Evolutionary conservation across 2,329 filamentous ascomycete genomes (phyloP), one percentile per base, ranked within the genome.

Genomic region (Alternaria sp.): DNA sequence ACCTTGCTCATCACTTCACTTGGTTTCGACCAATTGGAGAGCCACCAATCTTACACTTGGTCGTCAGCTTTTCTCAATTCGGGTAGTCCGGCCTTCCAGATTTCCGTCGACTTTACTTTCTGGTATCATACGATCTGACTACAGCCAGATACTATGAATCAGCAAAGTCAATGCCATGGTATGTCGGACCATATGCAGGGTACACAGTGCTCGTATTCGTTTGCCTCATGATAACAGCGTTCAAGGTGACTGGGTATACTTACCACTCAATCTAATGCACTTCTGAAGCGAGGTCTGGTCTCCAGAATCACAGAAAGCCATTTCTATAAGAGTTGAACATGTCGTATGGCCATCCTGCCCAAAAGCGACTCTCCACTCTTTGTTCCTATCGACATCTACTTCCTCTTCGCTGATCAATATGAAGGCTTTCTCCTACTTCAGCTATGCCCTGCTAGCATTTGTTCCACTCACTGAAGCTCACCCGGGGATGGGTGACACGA

Each of bases 401-500:
- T 57, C 14, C 9, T 43, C 51, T 18, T 24, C 24, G 20, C n/a
- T 11, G 7, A 20, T 11, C 34, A 55, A 54, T 16, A 66, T 63
- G 59, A 62, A 54, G 46, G 39, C 51, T 39, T 26, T 65, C 16
- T 61, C 55, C 9, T 62, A 64, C 42, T 56, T 73, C 7, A 63
- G 61, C 46, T 67, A 71, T 66, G 65, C 56, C 7, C 62, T 73
- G 16, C 43, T 71, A 7, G 59, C 61, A 34, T 63, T 53, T 41
- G 20, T 64, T 16, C 51, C 65, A 4, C 26, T 63, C 18, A 46
- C 61, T 2, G 51, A 66, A 32, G 70, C 74, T 42, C 67, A 75
- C 28, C 74, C 73, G n/a, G 73, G 73, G 26, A 76, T 76, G 72
- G 65, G 62, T 12, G 67, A 68, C 11, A 63, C 64, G 4, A 62